Conservation (phyloP, 371 early-diverging fungal genomes). For the Mortierella sp. region DNA sequence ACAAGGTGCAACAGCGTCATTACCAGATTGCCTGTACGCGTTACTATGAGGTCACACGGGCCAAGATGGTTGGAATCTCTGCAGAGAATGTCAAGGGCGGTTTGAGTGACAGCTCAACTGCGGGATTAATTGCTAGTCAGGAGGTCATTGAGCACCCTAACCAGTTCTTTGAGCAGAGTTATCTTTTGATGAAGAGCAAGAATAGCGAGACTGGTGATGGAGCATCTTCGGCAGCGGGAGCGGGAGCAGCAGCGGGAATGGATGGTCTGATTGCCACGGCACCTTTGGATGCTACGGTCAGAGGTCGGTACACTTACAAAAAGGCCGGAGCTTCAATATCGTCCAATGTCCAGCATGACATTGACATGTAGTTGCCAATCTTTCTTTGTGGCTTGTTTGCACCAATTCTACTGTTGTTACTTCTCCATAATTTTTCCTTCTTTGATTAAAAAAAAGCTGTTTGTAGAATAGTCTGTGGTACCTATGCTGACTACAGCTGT, state of each 20-base stretch:
- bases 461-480: neutral
- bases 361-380: slow-evolving; percentile 23
- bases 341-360: slow-evolving; percentile 25
- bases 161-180: slow-evolving; percentile 91
- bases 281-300: slow-evolving; percentile 34
- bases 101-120: slow-evolving; percentile 47
- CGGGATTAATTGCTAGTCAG: slow-evolving; percentile 59
- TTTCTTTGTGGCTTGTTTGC: neutral
- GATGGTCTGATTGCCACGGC: slow-evolving; percentile 9
- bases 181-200: slow-evolving; percentile 33
- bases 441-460: neutral
- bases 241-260: neutral
- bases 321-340: slow-evolving; percentile 27
- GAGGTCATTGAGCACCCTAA: slow-evolving; percentile 94
- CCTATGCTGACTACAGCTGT: neutral
- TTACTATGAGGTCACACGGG: slow-evolving; percentile 84
- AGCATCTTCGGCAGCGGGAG: neutral
- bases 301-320: slow-evolving; percentile 48
- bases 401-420: neutral
- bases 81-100: slow-evolving; percentile 42
- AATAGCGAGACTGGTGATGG: neutral
- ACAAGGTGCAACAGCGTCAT: slow-evolving; percentile 81
- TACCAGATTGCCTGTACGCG: slow-evolving; percentile 96
- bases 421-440: neutral
- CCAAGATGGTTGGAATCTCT: slow-evolving; percentile 52